Evolutionary conservation across 805 yeast species (phyloP).

Genomic region (Brettanomyces naardenensis): DNA sequence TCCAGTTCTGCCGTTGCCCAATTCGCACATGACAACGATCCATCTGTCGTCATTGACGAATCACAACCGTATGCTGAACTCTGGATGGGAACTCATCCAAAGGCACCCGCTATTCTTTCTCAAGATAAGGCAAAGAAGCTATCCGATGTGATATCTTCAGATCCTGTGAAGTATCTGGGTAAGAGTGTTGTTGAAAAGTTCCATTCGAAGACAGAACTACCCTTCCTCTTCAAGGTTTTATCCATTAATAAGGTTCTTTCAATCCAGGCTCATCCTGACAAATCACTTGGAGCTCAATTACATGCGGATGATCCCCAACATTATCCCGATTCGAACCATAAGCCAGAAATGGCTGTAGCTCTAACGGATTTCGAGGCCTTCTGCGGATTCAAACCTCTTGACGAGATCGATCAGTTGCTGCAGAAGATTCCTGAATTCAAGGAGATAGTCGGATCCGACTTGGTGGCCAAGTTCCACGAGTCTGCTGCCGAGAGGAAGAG

Average conservation of each 20-base stretch:
- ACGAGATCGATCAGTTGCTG: conserved; percentile 63
- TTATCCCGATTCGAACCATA: conserved; percentile 97
- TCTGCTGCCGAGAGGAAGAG: conserved; percentile 26
- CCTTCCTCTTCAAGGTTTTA: conserved; percentile 89
- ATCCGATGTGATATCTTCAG: conserved; percentile 53
- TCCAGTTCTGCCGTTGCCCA: conserved; percentile 80
- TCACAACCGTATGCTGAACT: conserved; percentile 88
- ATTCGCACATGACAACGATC: conserved; percentile 68
- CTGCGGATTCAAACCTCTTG: conserved; percentile 93
- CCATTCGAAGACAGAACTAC: conserved; percentile 64
- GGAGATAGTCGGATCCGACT: conserved; percentile 58
- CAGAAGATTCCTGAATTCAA: conserved; percentile 69
- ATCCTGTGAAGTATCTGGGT: conserved; percentile 58
- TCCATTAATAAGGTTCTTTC: conserved; percentile 89
- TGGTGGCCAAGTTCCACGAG: conserved; percentile 46
- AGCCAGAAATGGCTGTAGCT: conserved; percentile 99
- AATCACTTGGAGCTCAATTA: conserved; percentile 65
- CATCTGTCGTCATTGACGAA: conserved; percentile 55
- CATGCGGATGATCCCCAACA: conserved; percentile 82
- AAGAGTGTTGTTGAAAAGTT: conserved; percentile 52
- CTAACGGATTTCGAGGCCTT: conserved; percentile 94
- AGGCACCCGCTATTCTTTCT: conserved; percentile 66
- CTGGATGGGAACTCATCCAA: conserved; percentile 99
- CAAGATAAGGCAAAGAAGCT: conserved; percentile 43
- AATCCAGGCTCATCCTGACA: conserved; percentile 98